Base-by-base conservation (phyloP, 1,284 basidiomycete species). In the Malassezia slooffiae region DNA sequence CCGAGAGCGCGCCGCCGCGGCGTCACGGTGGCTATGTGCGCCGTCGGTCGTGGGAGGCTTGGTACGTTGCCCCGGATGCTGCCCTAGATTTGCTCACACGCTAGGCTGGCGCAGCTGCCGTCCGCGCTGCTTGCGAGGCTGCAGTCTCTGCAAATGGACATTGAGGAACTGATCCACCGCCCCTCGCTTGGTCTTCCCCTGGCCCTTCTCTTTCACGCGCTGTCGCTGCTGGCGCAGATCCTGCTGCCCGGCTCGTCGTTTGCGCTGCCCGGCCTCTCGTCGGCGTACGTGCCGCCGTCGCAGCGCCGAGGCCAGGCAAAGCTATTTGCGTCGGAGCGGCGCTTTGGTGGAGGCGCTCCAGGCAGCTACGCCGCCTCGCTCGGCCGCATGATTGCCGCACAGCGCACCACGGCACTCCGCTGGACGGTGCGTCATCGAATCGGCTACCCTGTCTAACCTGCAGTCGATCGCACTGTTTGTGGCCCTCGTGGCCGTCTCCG, bases 181-280 rank as follows among this genome's bases (percentile, higher is more conserved):
- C 34, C 34, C 2, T 29, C 34, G 12, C 33, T 48, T 8, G 40
- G 46, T 11, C 19, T 42, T 13, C 46, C 46, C 9, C 16, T 36
- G 0, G 46, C 35, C 5, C n/a, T 41, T 16, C n/a, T 22, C 2
- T 21, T 48, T 4, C 46, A 48, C 35, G 40, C 11, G 1, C 15
- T 34, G 11, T 42, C 46, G 21, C 41, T 48, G 2, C 27, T 42
- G 4, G 23, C 46, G 2, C 46, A 48, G 41, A 8, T 48, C 8
- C 22, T 48, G 12, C 21, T 48, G 16, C 46, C 46, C 4, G 41
- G 37, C 35, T 41, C 46, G 12, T 28, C 46, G 21, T 39, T 47
- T 34, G 17, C 22, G 6, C 4, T 28, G 3, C 21, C 33, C 3
- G 16, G 27, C 26, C 13, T 26, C 21, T 31, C 38, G 19, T 17